Base-by-base conservation (phyloP, 1,284 basidiomycete genomes). In the Ustilago cynodontis region DNA sequence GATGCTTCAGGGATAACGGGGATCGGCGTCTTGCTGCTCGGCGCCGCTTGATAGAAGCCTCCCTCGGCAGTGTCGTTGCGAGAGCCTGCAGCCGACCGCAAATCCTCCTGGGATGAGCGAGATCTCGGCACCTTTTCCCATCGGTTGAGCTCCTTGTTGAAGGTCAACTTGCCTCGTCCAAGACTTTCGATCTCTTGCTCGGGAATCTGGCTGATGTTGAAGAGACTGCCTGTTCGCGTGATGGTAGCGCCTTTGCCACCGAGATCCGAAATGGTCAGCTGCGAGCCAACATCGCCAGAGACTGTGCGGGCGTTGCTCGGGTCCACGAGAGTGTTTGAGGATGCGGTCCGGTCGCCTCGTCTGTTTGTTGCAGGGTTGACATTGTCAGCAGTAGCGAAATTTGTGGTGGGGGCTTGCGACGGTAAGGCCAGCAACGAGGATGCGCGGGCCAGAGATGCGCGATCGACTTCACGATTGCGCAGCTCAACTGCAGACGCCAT, bases 201-300 rank as follows among this genome's bases (percentile, higher is more conserved):
- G 3, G 77, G 71, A 13, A 81, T 77, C 56, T 75, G 80, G 41
- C 69, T 69, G 59, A 81, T 81, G 65, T 79, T 77, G 57, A 78
- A 67, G 33, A 81, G 64, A 18, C 78, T 77, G 20, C 75, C 75
- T 16, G 65, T 70, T 1, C 75, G 66, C 2, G 75, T 77, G 64
- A 77, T 73, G 5, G 64, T 73, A 1, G 75, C 75, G 10, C 75
- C 75, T 29, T 76, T 76, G 33, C 73, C 73, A n/a, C 68, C 73
- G 4, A 76, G 68, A 24, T 76, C 67, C 9, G 73, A 67, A 26
- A 76, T 56, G 39, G 73, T 51, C 14, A 54, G 43, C 47, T 76
- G 73, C 22, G 72, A 70, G 9, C 63, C 72, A 6, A 66, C 52
- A 20, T 75, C 67, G 13, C 72, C 72, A 5, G 72, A 75, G 0